Evolutionary conservation across 208 protist species (phyloP).

Genomic region (Leptomonas pyrrhocoris): DNA sequence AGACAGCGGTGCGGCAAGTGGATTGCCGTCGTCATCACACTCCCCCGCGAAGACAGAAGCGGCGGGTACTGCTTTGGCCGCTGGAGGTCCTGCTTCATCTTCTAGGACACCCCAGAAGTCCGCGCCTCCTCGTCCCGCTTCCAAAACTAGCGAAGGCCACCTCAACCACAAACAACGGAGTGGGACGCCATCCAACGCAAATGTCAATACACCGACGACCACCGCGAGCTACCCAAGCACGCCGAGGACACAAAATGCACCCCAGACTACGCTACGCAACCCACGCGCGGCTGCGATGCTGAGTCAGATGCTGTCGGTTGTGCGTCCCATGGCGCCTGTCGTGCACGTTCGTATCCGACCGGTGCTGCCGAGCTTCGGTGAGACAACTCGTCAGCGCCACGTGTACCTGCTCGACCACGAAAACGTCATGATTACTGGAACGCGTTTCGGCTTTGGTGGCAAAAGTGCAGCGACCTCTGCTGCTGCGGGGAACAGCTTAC

Average conservation of each 20-base stretch:
- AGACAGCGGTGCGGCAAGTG: background rate
- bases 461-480: background rate
- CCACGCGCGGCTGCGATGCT: conserved; percentile 22
- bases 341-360: conserved; percentile 85
- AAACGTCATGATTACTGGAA: conserved; percentile 67
- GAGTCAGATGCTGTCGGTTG: conserved; percentile 22
- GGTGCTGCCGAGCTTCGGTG: conserved; percentile 64
- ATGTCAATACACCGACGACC: background rate
- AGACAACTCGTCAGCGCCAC: conserved; percentile 52
- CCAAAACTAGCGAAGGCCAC: background rate
- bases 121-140: conserved; percentile 1
- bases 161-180: background rate
- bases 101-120: conserved; percentile 1
- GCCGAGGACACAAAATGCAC: background rate
- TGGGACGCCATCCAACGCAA: background rate
- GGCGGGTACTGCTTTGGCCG: background rate
- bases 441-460: background rate
- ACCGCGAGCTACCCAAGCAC: background rate
- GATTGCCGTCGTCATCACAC: background rate
- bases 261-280: conserved; percentile 1
- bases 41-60: background rate
- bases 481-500: background rate
- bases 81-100: background rate
- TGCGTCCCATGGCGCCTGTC: conserved; percentile 49
- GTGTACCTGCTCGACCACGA: conserved; percentile 85